Evolutionary conservation across 345 rosid species (phyloP), one percentile per base, ranked within the genome.

Genomic region (Acer campestre): DNA sequence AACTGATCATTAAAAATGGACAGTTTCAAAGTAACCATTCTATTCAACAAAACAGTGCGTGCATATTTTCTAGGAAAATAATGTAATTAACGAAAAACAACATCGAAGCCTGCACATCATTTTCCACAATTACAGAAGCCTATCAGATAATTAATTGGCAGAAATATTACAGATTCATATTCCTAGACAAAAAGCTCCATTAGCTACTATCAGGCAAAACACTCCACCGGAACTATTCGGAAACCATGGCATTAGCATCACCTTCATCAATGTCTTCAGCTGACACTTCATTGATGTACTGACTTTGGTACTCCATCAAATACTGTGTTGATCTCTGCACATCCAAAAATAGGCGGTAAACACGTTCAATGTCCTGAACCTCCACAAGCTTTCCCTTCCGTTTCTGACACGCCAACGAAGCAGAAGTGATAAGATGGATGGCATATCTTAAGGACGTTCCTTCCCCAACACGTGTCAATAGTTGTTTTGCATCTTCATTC

Each of bases 291-390:
- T 75, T 95, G 77, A 95, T 91, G 87, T 92, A 95, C 89, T 92
- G 94, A 72, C 84, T 90, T 80, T 90, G 94, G 71, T 88, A 91
- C 87, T 92, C 97, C 83, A 94, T 93, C 83, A 95, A 88, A 76
- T 91, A 95, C 80, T 95, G 99, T 27, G 93, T 90, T 3, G 99
- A 95, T 78, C 99, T 89, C 93, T 90, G 89, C 74, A 94, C 97
- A 79, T 95, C 99, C 74, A 95, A 85, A 81, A 95, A 95, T 67
- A 95, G 86, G 67, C 77, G 79, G 75, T 96, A 96, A 66, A 90
- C 99, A 27, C 97, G 86, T 35, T 86, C 83, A 13, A 94, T 75
- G 74, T 96, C 99, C 81, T 87, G 92, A 10, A 84, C 75, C 82
- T 93, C 98, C 70, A 95, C 97, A 20, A 89, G 16, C 79, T 82